Conservation (phyloP, 1,284 basidiomycete genomes). For the Ustilago tritici region DNA sequence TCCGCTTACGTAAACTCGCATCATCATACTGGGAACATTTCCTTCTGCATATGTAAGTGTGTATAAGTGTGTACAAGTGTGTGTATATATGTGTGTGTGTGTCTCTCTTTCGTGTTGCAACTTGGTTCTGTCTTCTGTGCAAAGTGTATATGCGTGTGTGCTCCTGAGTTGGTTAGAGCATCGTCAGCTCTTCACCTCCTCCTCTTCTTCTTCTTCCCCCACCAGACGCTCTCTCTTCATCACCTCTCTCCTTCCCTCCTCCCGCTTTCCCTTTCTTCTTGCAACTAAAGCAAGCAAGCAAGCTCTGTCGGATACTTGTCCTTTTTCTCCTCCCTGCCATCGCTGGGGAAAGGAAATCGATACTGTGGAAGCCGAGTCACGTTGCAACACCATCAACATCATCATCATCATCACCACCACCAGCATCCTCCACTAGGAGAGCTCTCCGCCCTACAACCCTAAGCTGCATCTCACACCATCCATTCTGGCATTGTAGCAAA, state of each 20-base stretch:
- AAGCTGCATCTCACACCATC: slow-evolving; percentile 7
- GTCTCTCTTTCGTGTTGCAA: too few species aligned
- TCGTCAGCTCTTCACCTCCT: background rate
- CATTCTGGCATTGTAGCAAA: slow-evolving; percentile 11
- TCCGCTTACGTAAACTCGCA: too few species aligned
- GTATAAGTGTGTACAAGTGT: too few species aligned
- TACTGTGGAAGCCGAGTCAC: slow-evolving; percentile 29
- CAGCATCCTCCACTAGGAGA: background rate
- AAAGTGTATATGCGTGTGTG: background rate
- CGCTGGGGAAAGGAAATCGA: slow-evolving; percentile 14
- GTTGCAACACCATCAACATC: slow-evolving; percentile 18
- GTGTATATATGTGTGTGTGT: too few species aligned
- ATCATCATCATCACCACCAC: background rate
- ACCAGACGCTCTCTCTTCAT: slow-evolving; percentile 3
- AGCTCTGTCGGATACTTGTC: slow-evolving; percentile 37
- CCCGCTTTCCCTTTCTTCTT: slow-evolving; percentile 3
- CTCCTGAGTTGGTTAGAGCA: slow-evolving; percentile 8
- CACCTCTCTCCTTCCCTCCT: background rate
- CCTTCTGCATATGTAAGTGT: too few species aligned
- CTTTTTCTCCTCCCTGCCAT: background rate
- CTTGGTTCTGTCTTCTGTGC: too few species aligned
- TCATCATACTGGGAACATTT: too few species aligned
- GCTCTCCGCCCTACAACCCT: background rate
- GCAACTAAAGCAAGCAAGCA: slow-evolving; percentile 13
- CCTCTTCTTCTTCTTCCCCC: slow-evolving; percentile 9